phyloP scores from a whole-genome alignment of 176 grass and related monocot genomes.

The Raddia guianensis region DNA sequence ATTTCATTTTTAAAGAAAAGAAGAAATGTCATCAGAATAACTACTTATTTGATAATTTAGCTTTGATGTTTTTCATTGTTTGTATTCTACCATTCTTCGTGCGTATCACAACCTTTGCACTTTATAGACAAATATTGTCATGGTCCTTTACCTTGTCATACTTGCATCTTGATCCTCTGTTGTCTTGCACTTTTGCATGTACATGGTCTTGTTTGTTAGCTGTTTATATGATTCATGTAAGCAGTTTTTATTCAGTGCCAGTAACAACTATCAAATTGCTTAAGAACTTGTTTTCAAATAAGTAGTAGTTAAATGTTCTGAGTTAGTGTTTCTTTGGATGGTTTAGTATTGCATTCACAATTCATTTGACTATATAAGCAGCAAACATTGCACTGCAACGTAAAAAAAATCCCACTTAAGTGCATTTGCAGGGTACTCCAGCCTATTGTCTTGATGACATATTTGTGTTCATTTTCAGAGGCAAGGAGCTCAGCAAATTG shows the following conservation, averaged over 20 bases:
- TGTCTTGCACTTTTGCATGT: background rate
- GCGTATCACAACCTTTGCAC: background rate
- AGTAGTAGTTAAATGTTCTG: background rate
- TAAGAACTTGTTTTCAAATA: conserved; percentile 11
- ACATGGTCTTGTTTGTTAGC: background rate
- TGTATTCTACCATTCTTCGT: background rate
- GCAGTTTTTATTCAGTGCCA: background rate
- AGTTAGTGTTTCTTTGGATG: conserved; percentile 10
- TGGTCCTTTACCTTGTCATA: background rate
- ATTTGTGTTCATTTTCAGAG: conserved; percentile 61
- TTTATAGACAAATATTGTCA: background rate
- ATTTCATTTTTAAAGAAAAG: conserved; percentile 15
- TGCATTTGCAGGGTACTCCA: background rate
- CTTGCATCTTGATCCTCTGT: too few species aligned
- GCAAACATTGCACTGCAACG: conserved; percentile 6
- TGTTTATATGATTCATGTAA: background rate
- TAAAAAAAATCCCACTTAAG: background rate
- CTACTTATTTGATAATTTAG: conserved; percentile 2
- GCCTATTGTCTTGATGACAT: background rate
- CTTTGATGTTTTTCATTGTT: conserved; percentile 17
- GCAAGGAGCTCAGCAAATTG: conserved; percentile 84
- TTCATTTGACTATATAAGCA: conserved; percentile 30
- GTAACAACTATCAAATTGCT: background rate
- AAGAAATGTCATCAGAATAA: background rate
- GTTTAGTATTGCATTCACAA: background rate